Evolutionary conservation across 176 grass and related monocot species (phyloP).

Genomic region (Rhynchospora tenuis): DNA sequence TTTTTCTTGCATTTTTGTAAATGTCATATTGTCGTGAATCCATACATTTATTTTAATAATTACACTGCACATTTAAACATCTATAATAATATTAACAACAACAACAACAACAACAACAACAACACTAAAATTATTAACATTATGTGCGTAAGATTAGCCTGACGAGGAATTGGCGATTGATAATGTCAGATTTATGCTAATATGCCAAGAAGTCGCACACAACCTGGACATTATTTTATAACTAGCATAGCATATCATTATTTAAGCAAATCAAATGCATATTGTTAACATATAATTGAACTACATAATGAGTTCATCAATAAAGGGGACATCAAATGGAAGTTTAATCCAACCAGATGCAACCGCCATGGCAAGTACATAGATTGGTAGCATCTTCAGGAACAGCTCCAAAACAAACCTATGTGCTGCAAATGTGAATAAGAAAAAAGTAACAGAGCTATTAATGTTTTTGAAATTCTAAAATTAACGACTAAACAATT

Average conservation of each 20-base stretch:
- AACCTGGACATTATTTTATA: background rate
- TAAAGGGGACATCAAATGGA: slow-evolving; percentile 67
- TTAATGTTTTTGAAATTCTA: too few species aligned
- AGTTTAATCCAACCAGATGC: slow-evolving; percentile 69
- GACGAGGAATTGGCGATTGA: background rate
- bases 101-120: too few species aligned
- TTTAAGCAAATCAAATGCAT: background rate
- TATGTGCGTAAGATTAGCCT: background rate
- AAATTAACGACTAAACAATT: too few species aligned
- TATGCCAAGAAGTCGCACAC: background rate
- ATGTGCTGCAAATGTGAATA: slow-evolving; percentile 43
- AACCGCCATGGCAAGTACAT: slow-evolving; percentile 52
- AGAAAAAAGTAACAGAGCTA: background rate
- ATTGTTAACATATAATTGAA: background rate
- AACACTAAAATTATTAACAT: background rate
- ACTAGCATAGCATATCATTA: background rate
- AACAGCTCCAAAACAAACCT: slow-evolving; percentile 56
- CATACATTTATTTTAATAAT: too few species aligned
- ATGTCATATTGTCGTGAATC: too few species aligned
- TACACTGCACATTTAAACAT: too few species aligned
- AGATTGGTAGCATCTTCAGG: slow-evolving; percentile 65
- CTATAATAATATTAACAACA: too few species aligned
- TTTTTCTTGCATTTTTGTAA: too few species aligned
- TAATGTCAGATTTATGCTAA: background rate
- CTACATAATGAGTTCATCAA: slow-evolving; percentile 69